Evolutionary conservation across 1,139 yeast species (phyloP).

Genomic region (Yamadazyma diddensiae): DNA sequence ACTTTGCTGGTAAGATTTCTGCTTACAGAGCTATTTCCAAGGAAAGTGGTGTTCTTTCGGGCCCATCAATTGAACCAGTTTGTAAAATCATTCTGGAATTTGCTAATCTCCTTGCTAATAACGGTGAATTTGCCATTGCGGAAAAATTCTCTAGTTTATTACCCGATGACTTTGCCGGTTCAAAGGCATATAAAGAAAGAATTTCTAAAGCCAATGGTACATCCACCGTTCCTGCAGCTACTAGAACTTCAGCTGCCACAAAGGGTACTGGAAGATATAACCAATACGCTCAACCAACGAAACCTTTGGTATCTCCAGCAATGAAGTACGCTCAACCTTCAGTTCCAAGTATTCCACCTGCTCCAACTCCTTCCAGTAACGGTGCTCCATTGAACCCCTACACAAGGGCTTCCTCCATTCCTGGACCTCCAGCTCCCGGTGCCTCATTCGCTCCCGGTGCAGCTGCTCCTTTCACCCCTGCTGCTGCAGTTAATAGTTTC

Average conservation of each 20-base stretch:
- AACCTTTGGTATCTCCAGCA: slow-evolving; percentile 7
- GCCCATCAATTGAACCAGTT: slow-evolving; percentile 49
- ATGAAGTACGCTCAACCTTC: slow-evolving; percentile 9
- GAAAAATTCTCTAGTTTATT: slow-evolving; percentile 62
- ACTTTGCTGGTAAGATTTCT: slow-evolving; percentile 79
- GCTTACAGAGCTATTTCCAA: slow-evolving; percentile 62
- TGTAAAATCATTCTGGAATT: slow-evolving; percentile 70
- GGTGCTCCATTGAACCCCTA: slow-evolving; percentile 1
- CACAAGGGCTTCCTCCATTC: neutral
- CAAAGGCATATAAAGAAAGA: slow-evolving; percentile 66
- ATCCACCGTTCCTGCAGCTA: slow-evolving; percentile 3
- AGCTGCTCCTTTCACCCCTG: slow-evolving; percentile 13
- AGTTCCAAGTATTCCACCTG: neutral
- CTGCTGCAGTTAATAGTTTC: slow-evolving; percentile 17
- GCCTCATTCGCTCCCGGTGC: slow-evolving; percentile 8
- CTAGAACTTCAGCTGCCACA: slow-evolving; percentile 2
- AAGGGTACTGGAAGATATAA: slow-evolving; percentile 5
- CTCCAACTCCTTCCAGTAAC: neutral
- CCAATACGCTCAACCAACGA: slow-evolving; percentile 7
- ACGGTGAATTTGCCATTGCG: slow-evolving; percentile 84
- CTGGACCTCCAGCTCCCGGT: slow-evolving; percentile 1
- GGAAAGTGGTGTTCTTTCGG: slow-evolving; percentile 37
- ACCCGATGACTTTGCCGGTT: slow-evolving; percentile 54
- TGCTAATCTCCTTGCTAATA: slow-evolving; percentile 74
- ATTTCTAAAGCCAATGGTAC: slow-evolving; percentile 53